Base-by-base conservation (phyloP, 805 yeast species). In the Huiozyma sinensis region DNA sequence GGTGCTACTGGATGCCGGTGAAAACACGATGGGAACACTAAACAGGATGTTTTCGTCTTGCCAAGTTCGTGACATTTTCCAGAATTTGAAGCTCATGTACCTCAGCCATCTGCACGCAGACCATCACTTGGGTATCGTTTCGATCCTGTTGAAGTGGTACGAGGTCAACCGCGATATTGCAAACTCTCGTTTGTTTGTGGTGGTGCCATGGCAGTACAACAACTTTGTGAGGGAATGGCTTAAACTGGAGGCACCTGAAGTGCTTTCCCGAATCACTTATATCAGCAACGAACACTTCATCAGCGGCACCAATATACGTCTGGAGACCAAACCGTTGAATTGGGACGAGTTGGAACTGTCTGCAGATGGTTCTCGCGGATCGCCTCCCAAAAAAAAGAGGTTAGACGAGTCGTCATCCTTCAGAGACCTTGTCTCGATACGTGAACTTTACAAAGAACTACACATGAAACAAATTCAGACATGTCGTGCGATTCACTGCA, bases 21-120 rank as follows among this genome's bases (percentile, higher is more conserved):
- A 92, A 58, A 88, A 86, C 47, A 86, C 97, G 0, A 54, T 82
- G 24, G 95, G 95, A 1, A 65, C 84, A 0, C 62, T 92, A 48
- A 59, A 66, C 31, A 73, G 97, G 51, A 68, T 76, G 45, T 77
- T 77, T 48, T 79, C 80, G 0, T 66, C 69, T 7, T 66, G 65
- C 1, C 71, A 71, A 12, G 49, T 68, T 1, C 53, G 55, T 2
- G 55, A 57, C 24, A 62, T 83, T 2, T 69, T 89, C 49, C 50
- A 64, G 36, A 94, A 89, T 53, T 63, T 89, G 45, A 66, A 73
- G 31, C 46, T 85, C 43, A 67, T 90, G 17, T 84, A 76, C 55
- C 66, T 92, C 43, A 83, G 95, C 52, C 99, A 92, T 68, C 68
- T 90, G 53, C 99, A 92, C 63, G 98, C 97, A 0, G 99, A 92